Evolutionary conservation across 495 filamentous ascomycete species (phyloP), one percentile per base, ranked within the genome.

Genomic region (Extremus antarcticus): DNA sequence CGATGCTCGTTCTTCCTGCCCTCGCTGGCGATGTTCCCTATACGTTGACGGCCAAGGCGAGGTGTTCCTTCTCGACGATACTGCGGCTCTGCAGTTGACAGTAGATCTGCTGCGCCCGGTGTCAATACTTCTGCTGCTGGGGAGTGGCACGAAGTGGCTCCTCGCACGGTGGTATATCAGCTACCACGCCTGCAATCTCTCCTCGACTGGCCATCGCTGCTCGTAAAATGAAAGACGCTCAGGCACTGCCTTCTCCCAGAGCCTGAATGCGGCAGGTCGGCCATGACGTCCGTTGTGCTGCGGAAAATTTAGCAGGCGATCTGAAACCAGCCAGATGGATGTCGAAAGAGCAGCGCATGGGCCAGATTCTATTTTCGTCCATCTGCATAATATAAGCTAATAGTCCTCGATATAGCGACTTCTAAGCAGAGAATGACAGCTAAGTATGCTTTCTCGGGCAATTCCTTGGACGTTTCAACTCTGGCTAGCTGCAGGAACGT

Each of bases 141-240:
- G n/a, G n/a, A n/a, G n/a, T n/a, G n/a, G n/a, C n/a, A n/a, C n/a
- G n/a, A n/a, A n/a, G n/a, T n/a, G n/a, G n/a, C n/a, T n/a, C n/a
- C n/a, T n/a, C n/a, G n/a, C n/a, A n/a, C n/a, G n/a, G n/a, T n/a
- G n/a, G n/a, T 10, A 38, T 23, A 10, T 17, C 45, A 19, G 2
- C 7, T n/a, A 16, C 19, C 4, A 43, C 13, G 35, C 25, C 51
- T 53, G 22, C 51, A 53, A 46, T 46, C 13, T 53, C 10, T 43
- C 38, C 3, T 24, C 19, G 38, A 53, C 35, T 53, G 51, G 51
- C 15, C 41, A 45, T 45, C 41, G 41, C 41, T n/a, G 41, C 19
- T 21, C 16, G 15, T 17, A n/a, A 45, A 17, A 17, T 45, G 41
- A 45, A 17, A 3, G n/a, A 17, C 8, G 4, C 16, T 21, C 19